Evolutionary conservation across 257 asterid species (phyloP), one percentile per base, ranked within the genome.

Genomic region (Sherardia arvensis): DNA sequence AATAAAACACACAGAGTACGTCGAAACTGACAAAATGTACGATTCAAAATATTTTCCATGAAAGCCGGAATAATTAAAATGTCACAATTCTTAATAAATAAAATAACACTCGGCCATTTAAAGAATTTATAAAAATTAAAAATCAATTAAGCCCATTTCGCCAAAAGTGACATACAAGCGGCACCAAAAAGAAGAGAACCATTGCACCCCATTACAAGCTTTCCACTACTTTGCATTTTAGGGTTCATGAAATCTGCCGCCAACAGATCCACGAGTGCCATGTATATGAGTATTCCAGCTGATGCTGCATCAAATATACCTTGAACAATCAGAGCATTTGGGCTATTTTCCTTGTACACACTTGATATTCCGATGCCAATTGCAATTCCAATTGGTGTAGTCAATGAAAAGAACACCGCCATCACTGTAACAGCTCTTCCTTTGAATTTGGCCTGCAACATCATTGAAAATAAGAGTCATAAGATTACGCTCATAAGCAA

Each of bases 141-240:
- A 7, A 18, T 15, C 4, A 57, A 18, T 78, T 74, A 84, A 62
- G 23, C 87, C 90, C 90, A 59, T 0, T 68, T 21, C 3, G 66
- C 66, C 47, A 68, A 23, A 0, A 33, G 5, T 6, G 60, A 68
- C 73, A 68, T 66, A 4, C 33, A 66, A 3, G 43, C 64, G 0
- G 55, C 64, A 4, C 70, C 64, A 1, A 66, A 30, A 0, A 66
- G 43, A 5, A 66, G 63, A 15, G 70, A 66, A 2, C 54, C n/a
- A 9, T 22, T 55, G 15, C 53, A 59, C 8, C 53, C 51, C 0
- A 70, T 0, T 25, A 53, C 66, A 7, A 74, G 75, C 30, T 57
- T 70, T 5, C 26, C 25, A 66, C 43, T 70, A 5, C 8, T 12
- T 14, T 70, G 66, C 67, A 74, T 9, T 18, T 32, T 74, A 0